Evolutionary conservation across 1,139 yeast species (phyloP), one percentile per base, ranked within the genome.

Genomic region (Protomyces inouyei): DNA sequence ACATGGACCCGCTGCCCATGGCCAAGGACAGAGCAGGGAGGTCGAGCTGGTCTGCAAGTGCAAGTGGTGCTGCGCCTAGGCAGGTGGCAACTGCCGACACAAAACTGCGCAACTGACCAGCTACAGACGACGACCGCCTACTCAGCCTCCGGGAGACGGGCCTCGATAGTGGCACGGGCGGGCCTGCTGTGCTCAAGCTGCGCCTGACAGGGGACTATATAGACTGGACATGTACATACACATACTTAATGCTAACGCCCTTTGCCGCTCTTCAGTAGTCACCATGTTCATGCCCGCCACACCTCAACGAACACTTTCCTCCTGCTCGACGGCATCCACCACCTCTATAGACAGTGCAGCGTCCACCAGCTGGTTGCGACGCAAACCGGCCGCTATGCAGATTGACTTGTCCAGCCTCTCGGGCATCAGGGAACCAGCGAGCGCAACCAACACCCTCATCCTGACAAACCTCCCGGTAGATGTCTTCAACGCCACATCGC

Each of bases 391-490:
- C 25, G 48, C 48, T 10, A 43, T 52, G 55, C 55, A 52, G 3
- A 14, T 52, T 23, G 55, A 52, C 23, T n/a, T 52, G 43, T 14
- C 40, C n/a, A 32, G 23, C n/a, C 43, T 59, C 21, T 51, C 38
- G 16, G 35, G 21, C 37, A 59, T 59, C 28, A 59, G 32, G 36
- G 63, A 59, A 35, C 63, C 63, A 9, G 12, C 56, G 2, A 25
- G 21, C 36, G 60, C 64, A 3, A 55, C 64, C 18, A 55, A 55
- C 23, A 60, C 64, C 1, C 60, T 60, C 52, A 54, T 60, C 52
- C 28, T 60, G 14, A 60, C 64, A 5, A 60, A 60, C 21, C 54
- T 60, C 18, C 56, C 60, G 10, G 16, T 60, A 8, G 48, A 18
- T 14, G 12, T 55, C 51, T 60, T 60, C 28, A 46, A 14, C 6